phyloP scores from a whole-genome alignment of 805 yeast genomes.

The Ogataea salicorniae region DNA sequence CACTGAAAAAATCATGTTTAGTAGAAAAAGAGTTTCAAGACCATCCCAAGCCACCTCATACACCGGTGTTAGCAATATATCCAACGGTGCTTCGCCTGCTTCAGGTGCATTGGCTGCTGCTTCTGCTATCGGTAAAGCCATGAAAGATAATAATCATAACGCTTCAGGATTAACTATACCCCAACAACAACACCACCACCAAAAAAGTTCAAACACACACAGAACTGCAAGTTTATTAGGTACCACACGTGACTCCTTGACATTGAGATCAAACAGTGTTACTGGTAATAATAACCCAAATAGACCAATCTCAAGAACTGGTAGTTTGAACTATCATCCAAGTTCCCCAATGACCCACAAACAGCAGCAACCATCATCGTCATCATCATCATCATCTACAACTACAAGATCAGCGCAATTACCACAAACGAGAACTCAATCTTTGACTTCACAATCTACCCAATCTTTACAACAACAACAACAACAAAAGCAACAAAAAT shows the following conservation, averaged over 20 bases:
- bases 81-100: slow-evolving; percentile 27
- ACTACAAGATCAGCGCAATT: not conserved
- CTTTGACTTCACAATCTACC: slow-evolving; percentile 11
- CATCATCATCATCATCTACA: not conserved
- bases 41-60: slow-evolving; percentile 18
- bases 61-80: slow-evolving; percentile 15
- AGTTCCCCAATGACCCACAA: slow-evolving; percentile 14
- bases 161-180: slow-evolving; percentile 29
- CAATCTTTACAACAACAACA: slow-evolving; percentile 1
- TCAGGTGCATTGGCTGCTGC: slow-evolving; percentile 64
- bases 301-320: slow-evolving; percentile 15
- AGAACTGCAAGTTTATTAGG: slow-evolving; percentile 18
- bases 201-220: slow-evolving; percentile 8
- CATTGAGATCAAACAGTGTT: slow-evolving; percentile 14
- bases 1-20: slow-evolving; percentile 10
- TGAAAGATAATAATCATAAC: slow-evolving; percentile 32
- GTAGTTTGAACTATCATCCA: slow-evolving; percentile 11
- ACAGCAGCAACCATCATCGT: not conserved
- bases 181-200: slow-evolving; percentile 25
- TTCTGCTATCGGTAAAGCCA: slow-evolving; percentile 46
- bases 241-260: slow-evolving; percentile 20
- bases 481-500: slow-evolving; percentile 2
- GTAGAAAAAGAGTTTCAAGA: slow-evolving; percentile 18
- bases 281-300: slow-evolving; percentile 7
- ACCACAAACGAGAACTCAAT: slow-evolving; percentile 16